Evolutionary conservation across 495 filamentous ascomycete genomes (phyloP).

Genomic region (Penicillium coprophilum): DNA sequence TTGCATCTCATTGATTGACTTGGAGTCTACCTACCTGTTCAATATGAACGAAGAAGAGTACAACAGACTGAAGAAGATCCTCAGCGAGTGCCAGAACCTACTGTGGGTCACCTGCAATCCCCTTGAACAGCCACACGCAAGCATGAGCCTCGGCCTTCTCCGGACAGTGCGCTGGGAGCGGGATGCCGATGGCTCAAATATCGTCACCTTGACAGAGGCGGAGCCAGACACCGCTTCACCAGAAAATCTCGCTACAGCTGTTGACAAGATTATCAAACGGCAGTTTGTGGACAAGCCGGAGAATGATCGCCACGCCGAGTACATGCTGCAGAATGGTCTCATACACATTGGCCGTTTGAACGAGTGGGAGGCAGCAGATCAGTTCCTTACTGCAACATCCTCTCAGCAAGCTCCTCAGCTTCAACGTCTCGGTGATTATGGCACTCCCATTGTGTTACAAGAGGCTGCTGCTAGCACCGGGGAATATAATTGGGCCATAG

Average conservation of each 20-base stretch:
- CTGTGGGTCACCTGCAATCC: conserved; percentile 39
- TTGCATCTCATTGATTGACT: conserved; percentile 21
- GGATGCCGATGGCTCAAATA: conserved; percentile 27
- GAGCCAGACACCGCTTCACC: neutral
- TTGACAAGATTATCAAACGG: conserved; percentile 19
- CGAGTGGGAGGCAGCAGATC: conserved; percentile 20
- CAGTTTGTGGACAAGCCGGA: conserved; percentile 20
- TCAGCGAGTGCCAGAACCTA: conserved; percentile 27
- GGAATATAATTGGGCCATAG: conserved; percentile 10
- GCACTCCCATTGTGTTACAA: conserved; percentile 13
- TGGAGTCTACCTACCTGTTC: conserved; percentile 13
- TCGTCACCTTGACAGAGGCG: conserved; percentile 20
- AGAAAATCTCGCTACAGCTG: neutral
- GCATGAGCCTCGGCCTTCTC: conserved; percentile 26
- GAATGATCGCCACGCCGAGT: conserved; percentile 27
- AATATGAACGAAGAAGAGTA: conserved; percentile 12
- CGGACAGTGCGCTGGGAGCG: conserved; percentile 32
- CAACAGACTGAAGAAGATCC: conserved; percentile 17
- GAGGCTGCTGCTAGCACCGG: neutral
- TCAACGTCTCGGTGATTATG: conserved; percentile 9
- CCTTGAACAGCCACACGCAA: conserved; percentile 3
- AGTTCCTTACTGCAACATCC: conserved; percentile 20
- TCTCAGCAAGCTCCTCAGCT: conserved; percentile 4
- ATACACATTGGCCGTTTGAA: conserved; percentile 33
- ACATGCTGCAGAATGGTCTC: conserved; percentile 20